phyloP scores from a whole-genome alignment of 108 stramenopile genomes.

The Skeletonema grethae region DNA sequence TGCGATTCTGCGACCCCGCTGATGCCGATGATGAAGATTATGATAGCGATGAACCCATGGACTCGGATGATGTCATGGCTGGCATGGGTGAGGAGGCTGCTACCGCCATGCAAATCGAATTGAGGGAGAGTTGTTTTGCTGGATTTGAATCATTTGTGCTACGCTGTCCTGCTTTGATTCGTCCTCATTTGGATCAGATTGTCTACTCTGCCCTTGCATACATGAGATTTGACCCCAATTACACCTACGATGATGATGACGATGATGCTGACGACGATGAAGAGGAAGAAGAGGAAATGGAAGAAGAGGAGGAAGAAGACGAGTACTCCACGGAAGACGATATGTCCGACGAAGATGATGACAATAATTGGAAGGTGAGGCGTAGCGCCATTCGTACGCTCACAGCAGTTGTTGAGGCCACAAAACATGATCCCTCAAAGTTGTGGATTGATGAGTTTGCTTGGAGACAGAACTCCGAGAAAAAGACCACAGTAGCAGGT shows the following conservation, averaged over 20 bases:
- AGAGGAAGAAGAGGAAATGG: slow-evolving; percentile 52
- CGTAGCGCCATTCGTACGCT: slow-evolving; percentile 81
- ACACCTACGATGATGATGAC: slow-evolving; percentile 91
- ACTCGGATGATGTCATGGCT: slow-evolving; percentile 42
- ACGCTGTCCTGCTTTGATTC: slow-evolving; percentile 93
- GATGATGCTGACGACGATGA: slow-evolving; percentile 64
- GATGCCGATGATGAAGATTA: slow-evolving; percentile 86
- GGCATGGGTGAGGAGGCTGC: slow-evolving; percentile 53
- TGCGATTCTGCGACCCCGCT: slow-evolving; percentile 85
- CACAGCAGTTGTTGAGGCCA: slow-evolving; percentile 69
- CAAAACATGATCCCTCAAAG: slow-evolving; percentile 69
- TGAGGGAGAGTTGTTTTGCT: slow-evolving; percentile 95
- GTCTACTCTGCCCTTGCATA: slow-evolving; percentile 80
- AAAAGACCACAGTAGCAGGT: slow-evolving; percentile 60
- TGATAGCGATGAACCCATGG: slow-evolving; percentile 64
- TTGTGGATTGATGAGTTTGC: slow-evolving; percentile 68
- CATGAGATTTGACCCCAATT: slow-evolving; percentile 97
- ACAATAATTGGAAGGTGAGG: slow-evolving; percentile 97
- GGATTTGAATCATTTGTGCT: slow-evolving; percentile 95
- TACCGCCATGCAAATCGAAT: slow-evolving; percentile 79
- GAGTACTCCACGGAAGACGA: slow-evolving; percentile 78
- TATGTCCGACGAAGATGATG: slow-evolving; percentile 91
- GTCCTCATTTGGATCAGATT: slow-evolving; percentile 84
- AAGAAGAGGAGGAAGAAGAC: slow-evolving; percentile 73
- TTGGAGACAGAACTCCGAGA: slow-evolving; percentile 57